Evolutionary conservation across 495 filamentous ascomycete species (phyloP), one percentile per base, ranked within the genome.

Genomic region (Bryoglossum gracile): DNA sequence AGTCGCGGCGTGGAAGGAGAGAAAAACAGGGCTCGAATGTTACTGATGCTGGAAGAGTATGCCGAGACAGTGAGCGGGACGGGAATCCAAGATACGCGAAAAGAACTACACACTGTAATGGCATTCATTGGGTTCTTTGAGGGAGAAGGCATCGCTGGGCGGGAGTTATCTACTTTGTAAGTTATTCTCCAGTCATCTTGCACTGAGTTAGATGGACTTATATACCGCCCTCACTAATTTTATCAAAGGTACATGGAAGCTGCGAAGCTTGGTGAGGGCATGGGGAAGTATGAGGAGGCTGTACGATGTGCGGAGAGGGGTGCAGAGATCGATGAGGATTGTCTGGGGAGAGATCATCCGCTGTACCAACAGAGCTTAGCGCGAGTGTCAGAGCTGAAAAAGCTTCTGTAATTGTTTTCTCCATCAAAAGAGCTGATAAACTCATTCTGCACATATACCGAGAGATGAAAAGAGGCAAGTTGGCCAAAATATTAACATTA

Each of bases 271-370:
- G 33, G 50, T 21, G n/a, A 23, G n/a, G 17, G 17, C 4, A 3
- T 36, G 0, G 46, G 33, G 13, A 46, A 49, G 9, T 14, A 18
- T 5, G 8, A 39, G 16, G 52, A 49, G 34, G 52, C 52, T 2
- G 21, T 55, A 11, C 11, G 1, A 13, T 40, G 18, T 50, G 52
- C 52, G 1, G 40, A 55, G 23, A 49, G 32, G 14, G 52, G 52
- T 10, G 14, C 46, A 10, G 16, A 43, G 30, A 34, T 55, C 4
- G 52, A 55, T 18, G 35, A 21, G 18, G 45, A 44, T 22, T 55
- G 52, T 46, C 21, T 55, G 25, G 52, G 52, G 16, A 22, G 11
- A 10, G 52, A 55, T 46, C 52, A 55, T 24, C 39, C 39, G 2
- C 25, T 14, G 19, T 55, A 46, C 39, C 33, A 39, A 13, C 14